phyloP scores from a whole-genome alignment of 1,139 yeast species.

The Torulaspora pretoriensis region DNA sequence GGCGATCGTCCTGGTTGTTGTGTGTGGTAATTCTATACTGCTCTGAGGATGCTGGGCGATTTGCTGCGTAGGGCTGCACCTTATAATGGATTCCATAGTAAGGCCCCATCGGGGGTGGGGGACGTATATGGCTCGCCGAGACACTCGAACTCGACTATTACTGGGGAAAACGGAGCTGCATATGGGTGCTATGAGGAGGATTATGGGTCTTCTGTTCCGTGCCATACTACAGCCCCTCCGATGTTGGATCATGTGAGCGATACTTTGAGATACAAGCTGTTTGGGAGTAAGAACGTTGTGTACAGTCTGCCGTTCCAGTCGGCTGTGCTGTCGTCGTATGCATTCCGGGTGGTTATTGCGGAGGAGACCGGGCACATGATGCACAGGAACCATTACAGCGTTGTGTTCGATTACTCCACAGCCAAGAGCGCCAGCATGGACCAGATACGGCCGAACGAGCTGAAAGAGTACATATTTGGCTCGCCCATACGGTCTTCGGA shows the following conservation, averaged over 20 bases:
- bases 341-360: constrained; percentile 35
- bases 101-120: constrained; percentile 1
- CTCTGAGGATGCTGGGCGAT: constrained; percentile 20
- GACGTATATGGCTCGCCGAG: constrained; percentile 5
- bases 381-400: constrained; percentile 36
- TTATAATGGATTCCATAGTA: neutral
- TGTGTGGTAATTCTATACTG: neutral
- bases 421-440: constrained; percentile 24
- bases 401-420: constrained; percentile 35
- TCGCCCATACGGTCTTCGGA: constrained; percentile 33
- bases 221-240: constrained; percentile 16
- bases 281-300: constrained; percentile 25
- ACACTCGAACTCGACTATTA: constrained; percentile 8
- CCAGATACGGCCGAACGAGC: constrained; percentile 31
- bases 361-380: constrained; percentile 39
- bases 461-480: constrained; percentile 37
- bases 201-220: constrained; percentile 6
- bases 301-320: constrained; percentile 9
- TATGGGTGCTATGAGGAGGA: constrained; percentile 7
- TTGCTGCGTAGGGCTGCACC: constrained; percentile 14
- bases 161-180: constrained; percentile 4
- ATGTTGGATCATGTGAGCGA: constrained; percentile 31
- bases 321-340: constrained; percentile 15
- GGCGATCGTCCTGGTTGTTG: neutral
- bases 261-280: constrained; percentile 27